These are phyloP conservation scores for Tuber melanosporum DNA, from an alignment of 495 filamentous ascomycete species.

Conservation along the genomic window DNA sequence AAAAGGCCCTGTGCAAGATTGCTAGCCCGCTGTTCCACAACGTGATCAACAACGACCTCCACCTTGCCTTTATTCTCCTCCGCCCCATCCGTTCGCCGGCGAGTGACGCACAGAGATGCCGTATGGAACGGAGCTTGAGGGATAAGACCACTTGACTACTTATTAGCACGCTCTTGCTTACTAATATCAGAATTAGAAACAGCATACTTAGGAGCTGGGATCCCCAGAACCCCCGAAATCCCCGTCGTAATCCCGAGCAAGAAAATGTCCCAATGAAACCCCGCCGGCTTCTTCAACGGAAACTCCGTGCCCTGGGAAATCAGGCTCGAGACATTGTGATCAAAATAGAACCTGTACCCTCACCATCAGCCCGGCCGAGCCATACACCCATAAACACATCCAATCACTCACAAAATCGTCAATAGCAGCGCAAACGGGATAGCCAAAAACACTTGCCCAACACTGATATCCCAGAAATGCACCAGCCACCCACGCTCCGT, in stretches of 20 bases:
- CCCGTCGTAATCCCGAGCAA: slow-evolving; percentile 83
- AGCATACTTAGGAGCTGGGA: slow-evolving; percentile 70
- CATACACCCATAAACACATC: slow-evolving; percentile 1
- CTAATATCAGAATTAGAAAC: not conserved
- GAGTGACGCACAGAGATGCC: slow-evolving; percentile 68
- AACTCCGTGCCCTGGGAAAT: slow-evolving; percentile 92
- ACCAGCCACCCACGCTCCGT: slow-evolving; percentile 73
- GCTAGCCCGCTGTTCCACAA: slow-evolving; percentile 85
- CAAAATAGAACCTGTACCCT: slow-evolving; percentile 67
- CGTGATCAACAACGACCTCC: slow-evolving; percentile 58
- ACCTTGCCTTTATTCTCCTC: slow-evolving; percentile 58
- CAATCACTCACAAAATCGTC: not conserved
- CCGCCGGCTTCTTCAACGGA: slow-evolving; percentile 81
- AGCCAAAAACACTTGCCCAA: slow-evolving; percentile 73
- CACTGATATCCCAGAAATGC: slow-evolving; percentile 74
- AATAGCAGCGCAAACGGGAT: slow-evolving; percentile 50
- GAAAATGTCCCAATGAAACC: slow-evolving; percentile 95
- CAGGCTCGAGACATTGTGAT: slow-evolving; percentile 83
- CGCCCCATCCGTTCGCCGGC: slow-evolving; percentile 49
- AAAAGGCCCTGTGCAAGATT: slow-evolving; percentile 79
- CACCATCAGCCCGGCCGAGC: slow-evolving; percentile 69
- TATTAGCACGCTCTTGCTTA: not conserved
- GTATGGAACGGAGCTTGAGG: slow-evolving; percentile 95
- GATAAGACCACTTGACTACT: slow-evolving; percentile 58
- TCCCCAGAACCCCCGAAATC: slow-evolving; percentile 72